Conservation (phyloP, 1,139 yeast genomes). For the Taiozyma sp. region DNA sequence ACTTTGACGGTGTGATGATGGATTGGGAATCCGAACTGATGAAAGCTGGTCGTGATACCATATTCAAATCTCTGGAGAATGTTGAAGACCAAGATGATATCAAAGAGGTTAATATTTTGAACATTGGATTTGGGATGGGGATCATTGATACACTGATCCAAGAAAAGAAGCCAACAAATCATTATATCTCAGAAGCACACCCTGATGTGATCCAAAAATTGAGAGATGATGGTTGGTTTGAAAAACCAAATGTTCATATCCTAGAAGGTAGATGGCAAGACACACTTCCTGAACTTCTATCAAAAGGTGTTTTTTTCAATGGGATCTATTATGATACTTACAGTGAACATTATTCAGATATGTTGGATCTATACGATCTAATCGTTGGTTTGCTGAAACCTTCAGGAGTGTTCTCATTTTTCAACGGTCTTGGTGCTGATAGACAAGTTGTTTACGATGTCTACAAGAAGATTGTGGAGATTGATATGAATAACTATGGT, state of each 20-base stretch:
- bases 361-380: slow-evolving; percentile 78
- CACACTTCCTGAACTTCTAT: slow-evolving; percentile 56
- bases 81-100: slow-evolving; percentile 27
- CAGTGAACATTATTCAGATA: slow-evolving; percentile 80
- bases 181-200: slow-evolving; percentile 91
- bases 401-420: slow-evolving; percentile 78
- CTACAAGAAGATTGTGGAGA: slow-evolving; percentile 71
- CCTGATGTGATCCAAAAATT: slow-evolving; percentile 79
- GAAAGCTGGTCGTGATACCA: slow-evolving; percentile 70
- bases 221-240: slow-evolving; percentile 78
- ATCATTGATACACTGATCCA: slow-evolving; percentile 81
- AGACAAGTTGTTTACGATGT: slow-evolving; percentile 86
- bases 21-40: slow-evolving; percentile 87
- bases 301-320: slow-evolving; percentile 69
- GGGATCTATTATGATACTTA: slow-evolving; percentile 94
- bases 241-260: slow-evolving; percentile 62
- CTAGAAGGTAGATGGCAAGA: slow-evolving; percentile 94
- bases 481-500: slow-evolving; percentile 80
- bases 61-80: slow-evolving; percentile 36
- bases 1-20: slow-evolving; percentile 96
- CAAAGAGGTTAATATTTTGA: slow-evolving; percentile 49
- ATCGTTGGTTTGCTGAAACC: slow-evolving; percentile 81
- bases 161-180: slow-evolving; percentile 51
- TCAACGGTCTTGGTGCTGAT: slow-evolving; percentile 96
- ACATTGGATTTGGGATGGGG: slow-evolving; percentile 97